Evolutionary conservation across 2,329 filamentous ascomycete genomes (phyloP).

Genomic region (Aspergillus sp.): DNA sequence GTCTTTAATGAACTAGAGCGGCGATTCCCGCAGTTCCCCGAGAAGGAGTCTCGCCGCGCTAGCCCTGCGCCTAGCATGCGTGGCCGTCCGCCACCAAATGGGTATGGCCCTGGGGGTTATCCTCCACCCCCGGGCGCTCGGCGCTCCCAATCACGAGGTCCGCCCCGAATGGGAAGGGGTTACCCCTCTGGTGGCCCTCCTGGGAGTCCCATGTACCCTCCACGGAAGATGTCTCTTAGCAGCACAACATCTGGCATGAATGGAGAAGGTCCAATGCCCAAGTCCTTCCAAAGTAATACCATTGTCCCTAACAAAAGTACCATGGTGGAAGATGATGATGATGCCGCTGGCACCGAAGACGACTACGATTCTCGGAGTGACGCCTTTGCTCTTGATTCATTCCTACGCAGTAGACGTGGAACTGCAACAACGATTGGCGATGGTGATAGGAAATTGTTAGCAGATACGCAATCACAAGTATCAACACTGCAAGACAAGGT

Average conservation of each 20-base stretch:
- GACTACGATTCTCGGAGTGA: constrained; percentile 61
- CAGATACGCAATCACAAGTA: constrained; percentile 79
- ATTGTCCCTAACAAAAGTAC: constrained; percentile 98
- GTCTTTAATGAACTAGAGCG: constrained; percentile 94
- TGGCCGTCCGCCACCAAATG: constrained; percentile 64
- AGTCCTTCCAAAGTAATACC: constrained; percentile 91
- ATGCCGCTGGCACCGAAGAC: constrained; percentile 57
- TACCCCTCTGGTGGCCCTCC: constrained; percentile 40
- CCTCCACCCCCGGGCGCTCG: constrained; percentile 36
- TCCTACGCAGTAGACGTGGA: constrained; percentile 45
- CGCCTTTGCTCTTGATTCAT: constrained; percentile 61
- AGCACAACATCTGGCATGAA: constrained; percentile 51
- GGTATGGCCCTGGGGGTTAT: constrained; percentile 33
- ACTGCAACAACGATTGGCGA: constrained; percentile 52
- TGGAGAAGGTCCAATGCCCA: constrained; percentile 74
- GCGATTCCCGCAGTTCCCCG: constrained; percentile 78
- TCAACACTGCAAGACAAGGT: constrained; percentile 73
- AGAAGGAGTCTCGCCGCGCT: constrained; percentile 64
- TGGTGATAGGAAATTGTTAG: constrained; percentile 69
- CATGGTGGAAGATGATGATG: constrained; percentile 94
- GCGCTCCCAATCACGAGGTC: constrained; percentile 45
- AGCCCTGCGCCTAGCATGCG: constrained; percentile 66
- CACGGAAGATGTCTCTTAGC: constrained; percentile 42
- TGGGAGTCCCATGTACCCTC: constrained; percentile 38
- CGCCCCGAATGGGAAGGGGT: constrained; percentile 32